Base-by-base conservation (phyloP, 805 yeast species). In the Peterozyma toletana region DNA sequence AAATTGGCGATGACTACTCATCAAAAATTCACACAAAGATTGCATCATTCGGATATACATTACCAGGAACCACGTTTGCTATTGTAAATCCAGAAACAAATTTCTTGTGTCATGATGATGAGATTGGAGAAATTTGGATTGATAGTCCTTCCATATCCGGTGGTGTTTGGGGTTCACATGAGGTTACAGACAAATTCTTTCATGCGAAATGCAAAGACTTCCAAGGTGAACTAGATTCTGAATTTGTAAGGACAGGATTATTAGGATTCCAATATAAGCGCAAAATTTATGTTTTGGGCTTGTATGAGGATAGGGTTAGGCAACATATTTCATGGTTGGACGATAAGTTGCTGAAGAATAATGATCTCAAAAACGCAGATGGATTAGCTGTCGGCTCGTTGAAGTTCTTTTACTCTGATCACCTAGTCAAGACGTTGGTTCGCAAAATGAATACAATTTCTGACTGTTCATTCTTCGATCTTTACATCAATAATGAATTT, bases 71-170 rank as follows among this genome's bases (percentile, higher is more conserved):
- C 0, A 86, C 95, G 0, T 60, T 91, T 30, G 97, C 97, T 0
- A 78, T 93, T 29, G 98, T 93, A 0, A 89, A 95, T 57, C 98
- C 98, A 0, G 98, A 93, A 48, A 87, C 91, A 46, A 75, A 82
- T 33, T 68, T 81, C 2, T 65, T 93, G 14, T 85, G 87, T 4
- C 78, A 80, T 2, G 82, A 75, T 39, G 77, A 86, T 55, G 87
- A 84, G 49, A 86, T 93, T 13, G 99, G 99, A 27, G 99, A 93
- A 60, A 82, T 93, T 31, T 93, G 98, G 98, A 86, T 93, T n/a
- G 96, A 90, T 54, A 83, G 95, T 37, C 91, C 91, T 1, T 85
- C 95, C 48, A 64, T 93, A 6, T 82, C 95, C 2, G 96, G 96
- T 13, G 96, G 96, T 0, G 86, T 85, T 56, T 88, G 89, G 82